phyloP scores from a whole-genome alignment of 257 asterid species.

The Petunia secreta region DNA sequence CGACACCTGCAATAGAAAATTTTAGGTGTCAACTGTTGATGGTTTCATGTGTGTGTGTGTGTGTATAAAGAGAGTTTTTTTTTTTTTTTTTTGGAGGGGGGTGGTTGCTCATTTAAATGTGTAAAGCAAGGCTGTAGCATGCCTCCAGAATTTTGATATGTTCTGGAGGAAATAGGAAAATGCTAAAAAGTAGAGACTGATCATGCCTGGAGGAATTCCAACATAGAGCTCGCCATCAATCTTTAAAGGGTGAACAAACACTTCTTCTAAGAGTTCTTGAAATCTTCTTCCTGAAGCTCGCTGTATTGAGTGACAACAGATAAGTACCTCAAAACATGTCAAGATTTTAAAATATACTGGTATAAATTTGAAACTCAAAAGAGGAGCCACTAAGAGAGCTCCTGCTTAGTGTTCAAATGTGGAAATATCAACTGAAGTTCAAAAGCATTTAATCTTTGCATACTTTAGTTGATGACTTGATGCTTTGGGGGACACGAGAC shows the following conservation, averaged over 20 bases:
- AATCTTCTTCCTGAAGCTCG: conserved; percentile 79
- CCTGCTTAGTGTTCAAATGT: too few species aligned
- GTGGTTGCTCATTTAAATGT: not conserved
- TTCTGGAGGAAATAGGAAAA: not conserved
- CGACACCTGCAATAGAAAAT: conserved; percentile 64
- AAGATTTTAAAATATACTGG: not conserved
- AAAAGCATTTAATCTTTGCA: conserved; percentile 8
- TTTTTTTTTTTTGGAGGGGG: not conserved
- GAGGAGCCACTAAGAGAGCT: conserved; percentile 4
- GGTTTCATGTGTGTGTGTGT: too few species aligned
- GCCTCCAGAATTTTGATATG: not conserved
- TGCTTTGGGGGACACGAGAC: not conserved
- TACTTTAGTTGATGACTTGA: not conserved
- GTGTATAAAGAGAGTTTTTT: not conserved
- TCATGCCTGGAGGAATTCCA: conserved; percentile 97
- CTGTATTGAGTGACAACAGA: conserved; percentile 44
- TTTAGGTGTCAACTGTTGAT: conserved; percentile 24
- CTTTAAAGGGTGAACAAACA: conserved; percentile 70
- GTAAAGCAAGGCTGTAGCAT: not conserved
- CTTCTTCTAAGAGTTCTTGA: conserved; percentile 93
- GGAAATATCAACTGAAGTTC: not conserved
- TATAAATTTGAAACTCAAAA: not conserved
- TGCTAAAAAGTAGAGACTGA: not conserved
- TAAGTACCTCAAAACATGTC: conserved; percentile 23
- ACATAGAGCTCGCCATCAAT: conserved; percentile 88